Evolutionary conservation across 305 asterid genomes (phyloP).

Genomic region (Fraxinus angustifolia): DNA sequence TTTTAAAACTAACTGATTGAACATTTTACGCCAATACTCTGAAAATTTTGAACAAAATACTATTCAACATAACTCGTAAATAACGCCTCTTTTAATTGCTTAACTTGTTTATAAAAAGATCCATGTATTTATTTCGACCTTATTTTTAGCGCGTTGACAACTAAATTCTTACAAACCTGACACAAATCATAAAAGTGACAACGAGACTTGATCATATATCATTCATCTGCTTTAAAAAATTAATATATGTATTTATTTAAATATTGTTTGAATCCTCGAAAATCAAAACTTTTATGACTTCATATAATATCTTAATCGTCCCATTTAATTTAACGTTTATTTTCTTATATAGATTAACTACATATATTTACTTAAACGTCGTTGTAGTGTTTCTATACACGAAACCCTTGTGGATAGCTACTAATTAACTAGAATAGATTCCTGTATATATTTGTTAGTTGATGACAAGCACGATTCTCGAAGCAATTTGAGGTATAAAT

Average conservation of each 20-base stretch:
- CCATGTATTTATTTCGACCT: background rate
- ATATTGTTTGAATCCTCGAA: no score
- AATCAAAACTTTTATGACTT: background rate
- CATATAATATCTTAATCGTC: background rate
- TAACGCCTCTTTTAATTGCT: background rate
- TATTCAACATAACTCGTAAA: background rate
- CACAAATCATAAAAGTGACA: background rate
- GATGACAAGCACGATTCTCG: background rate
- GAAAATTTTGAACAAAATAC: background rate
- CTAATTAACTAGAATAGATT: background rate
- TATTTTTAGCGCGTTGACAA: no score
- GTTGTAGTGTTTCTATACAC: background rate
- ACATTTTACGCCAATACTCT: background rate
- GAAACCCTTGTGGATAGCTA: background rate
- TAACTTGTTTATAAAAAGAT: no score
- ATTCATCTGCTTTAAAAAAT: no score
- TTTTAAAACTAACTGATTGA: no score
- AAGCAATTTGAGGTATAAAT: background rate
- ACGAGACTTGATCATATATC: background rate
- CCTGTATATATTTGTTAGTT: background rate
- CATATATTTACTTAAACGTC: background rate
- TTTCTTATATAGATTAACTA: background rate
- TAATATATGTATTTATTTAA: no score
- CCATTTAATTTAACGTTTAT: no score
- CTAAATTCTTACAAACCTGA: no score